These are phyloP conservation scores for Crithidia mellificae DNA, from an alignment of 208 protist genomes.

Conservation along the genomic window DNA sequence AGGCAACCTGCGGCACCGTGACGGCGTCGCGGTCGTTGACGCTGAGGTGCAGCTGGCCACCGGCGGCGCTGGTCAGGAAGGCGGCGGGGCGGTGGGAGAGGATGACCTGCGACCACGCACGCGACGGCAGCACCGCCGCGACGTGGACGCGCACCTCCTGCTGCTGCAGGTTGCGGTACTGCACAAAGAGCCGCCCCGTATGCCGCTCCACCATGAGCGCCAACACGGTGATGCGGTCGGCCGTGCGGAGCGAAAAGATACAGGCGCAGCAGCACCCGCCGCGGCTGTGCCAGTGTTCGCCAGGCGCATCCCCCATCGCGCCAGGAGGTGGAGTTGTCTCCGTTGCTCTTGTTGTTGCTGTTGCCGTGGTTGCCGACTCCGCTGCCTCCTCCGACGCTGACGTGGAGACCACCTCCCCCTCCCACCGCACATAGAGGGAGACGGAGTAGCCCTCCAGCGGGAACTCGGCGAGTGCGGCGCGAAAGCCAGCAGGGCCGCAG, in stretches of 20 bases:
- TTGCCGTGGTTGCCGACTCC: background rate
- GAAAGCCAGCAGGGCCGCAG: conserved; percentile 52
- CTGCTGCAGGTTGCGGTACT: conserved; percentile 37
- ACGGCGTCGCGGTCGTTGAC: conserved; percentile 52
- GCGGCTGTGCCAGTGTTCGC: background rate
- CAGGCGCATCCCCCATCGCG: no score
- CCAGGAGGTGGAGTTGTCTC: no score
- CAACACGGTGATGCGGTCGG: conserved; percentile 30
- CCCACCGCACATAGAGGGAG: conserved; percentile 67
- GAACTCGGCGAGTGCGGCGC: conserved; percentile 55
- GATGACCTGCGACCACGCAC: conserved; percentile 25
- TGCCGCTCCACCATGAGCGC: conserved; percentile 32
- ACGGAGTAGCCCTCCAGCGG: conserved; percentile 76
- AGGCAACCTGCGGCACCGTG: conserved; percentile 37
- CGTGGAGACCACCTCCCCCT: conserved; percentile 19
- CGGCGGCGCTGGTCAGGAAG: conserved; percentile 28
- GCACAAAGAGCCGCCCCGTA: conserved; percentile 29
- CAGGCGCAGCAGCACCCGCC: conserved; percentile 19
- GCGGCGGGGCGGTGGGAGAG: conserved; percentile 28
- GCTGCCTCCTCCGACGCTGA: background rate
- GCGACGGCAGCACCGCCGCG: conserved; percentile 22
- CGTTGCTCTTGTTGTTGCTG: no score
- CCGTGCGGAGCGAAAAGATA: conserved; percentile 33
- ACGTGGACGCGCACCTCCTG: conserved; percentile 29
- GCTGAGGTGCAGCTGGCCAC: conserved; percentile 43